A percentile compares a stretch with the other conserved stretches of the same genome.
phyloP scores from a whole-genome alignment of 208 protist genomes.

The Acanthamoeba healyi region DNA sequence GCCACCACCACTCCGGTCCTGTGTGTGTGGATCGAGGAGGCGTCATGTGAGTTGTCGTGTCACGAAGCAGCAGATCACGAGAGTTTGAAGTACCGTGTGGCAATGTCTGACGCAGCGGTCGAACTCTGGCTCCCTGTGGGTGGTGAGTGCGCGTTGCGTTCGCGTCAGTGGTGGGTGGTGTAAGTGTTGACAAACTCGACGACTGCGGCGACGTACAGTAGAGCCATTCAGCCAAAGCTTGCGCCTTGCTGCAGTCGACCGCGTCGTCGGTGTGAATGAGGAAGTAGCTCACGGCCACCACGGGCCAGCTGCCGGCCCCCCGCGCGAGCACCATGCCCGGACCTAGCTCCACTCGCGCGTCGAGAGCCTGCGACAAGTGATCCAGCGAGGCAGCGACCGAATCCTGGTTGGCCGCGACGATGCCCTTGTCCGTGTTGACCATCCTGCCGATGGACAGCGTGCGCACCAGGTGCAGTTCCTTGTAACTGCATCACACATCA shows the following conservation, averaged over 20 bases:
- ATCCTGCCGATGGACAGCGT: neutral
- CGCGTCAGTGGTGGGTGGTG: neutral
- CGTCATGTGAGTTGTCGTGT: too few species aligned
- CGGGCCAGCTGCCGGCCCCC: conserved; percentile 32
- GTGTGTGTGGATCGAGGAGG: too few species aligned
- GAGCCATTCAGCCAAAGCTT: conserved; percentile 39
- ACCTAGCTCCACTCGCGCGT: too few species aligned
- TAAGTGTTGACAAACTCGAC: neutral
- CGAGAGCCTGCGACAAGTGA: neutral
- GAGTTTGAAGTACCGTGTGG: neutral
- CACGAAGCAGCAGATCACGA: too few species aligned
- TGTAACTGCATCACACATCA: neutral
- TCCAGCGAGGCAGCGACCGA: neutral
- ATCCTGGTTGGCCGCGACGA: neutral
- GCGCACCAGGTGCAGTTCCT: neutral
- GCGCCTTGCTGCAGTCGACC: conserved; percentile 52
- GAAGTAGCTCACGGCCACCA: neutral
- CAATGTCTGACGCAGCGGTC: neutral
- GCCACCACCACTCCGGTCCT: neutral
- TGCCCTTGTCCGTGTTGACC: neutral
- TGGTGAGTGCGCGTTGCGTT: too few species aligned
- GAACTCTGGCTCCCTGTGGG: conserved; percentile 14
- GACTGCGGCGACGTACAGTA: neutral
- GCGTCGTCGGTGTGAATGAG: neutral
- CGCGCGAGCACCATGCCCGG: neutral